Evolutionary conservation across 208 protist species (phyloP), one percentile per base, ranked within the genome.

Genomic region (Strigomonas galati): DNA sequence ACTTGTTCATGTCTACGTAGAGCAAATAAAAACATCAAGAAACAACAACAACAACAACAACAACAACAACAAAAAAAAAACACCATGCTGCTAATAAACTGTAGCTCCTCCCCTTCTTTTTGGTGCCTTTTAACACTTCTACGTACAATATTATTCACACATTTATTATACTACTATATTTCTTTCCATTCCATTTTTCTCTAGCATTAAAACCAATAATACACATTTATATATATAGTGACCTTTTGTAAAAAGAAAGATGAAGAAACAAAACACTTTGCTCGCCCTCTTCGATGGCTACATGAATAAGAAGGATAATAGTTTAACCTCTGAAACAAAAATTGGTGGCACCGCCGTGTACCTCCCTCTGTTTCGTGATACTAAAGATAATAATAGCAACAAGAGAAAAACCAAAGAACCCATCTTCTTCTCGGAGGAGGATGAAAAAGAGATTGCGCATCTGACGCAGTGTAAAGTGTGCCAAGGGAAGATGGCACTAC

Each of bases 401-500:
- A 56, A 9, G 7, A n/a, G 10, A 19, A 6, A 9, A 26, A 17
- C 19, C 10, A 43, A 43, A 24, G 9, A 21, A 23, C 10, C 26
- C 10, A 51, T 53, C 46, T 3, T 37, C 24, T 17, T 43, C 59
- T 23, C 19, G 14, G 59, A 64, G n/a, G 28, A 57, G 19, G n/a
- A 55, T 54, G 48, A 7, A 15, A 4, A 64, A 27, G 54, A 3
- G 3, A 37, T 58, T 17, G 26, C 10, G 21, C 9, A 53, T 12
- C 40, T 69, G 15, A 27, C 31, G 26, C 31, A 43, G 7, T 94
- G 89, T 58, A 74, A 68, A 15, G 81, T 91, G 26, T 94, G 89
- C 52, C 84, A 84, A 2, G 67, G 76, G 32, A 24, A 37, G 12
- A 89, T 94, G 84, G 91, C 71, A 56, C 76, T 94, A 15, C 69